Base-by-base conservation (phyloP, 257 asterid species). In the Penstemon barbatus region DNA sequence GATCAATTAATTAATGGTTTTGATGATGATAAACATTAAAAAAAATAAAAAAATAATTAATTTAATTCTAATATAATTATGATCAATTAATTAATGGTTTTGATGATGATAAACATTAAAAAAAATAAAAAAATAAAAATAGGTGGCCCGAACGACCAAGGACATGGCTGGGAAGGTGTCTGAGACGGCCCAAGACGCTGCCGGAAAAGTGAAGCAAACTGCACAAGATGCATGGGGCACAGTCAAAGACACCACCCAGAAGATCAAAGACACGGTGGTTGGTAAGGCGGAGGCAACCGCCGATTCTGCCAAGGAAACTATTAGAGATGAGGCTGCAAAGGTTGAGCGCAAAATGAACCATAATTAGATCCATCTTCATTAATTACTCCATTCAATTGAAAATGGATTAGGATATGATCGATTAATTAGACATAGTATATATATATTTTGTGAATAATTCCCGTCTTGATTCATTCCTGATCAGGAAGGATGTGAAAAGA, bases 211-310 rank as follows among this genome's bases (percentile, higher is more conserved):
- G 50, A 87, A 84, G 83, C 81, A 87, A 37, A 80, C 81, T 0
- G 91, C 86, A 1, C 80, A 78, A 57, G 91, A 78, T 0, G 92
- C 90, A 0, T 85, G 90, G 90, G 90, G 64, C 6, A 42, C 87
- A 0, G 87, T 81, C 1, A 85, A 79, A 68, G 92, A 79, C 33
- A 81, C 88, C 33, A 73, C 85, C 2, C 79, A 83, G 25, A 85
- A 87, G 69, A 72, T 90, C 56, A 90, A 86, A 74, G 89, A 90
- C 12, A 80, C 80, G 5, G 87, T 83, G 71, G 82, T 25, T 0
- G 85, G 83, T 3, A 79, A 76, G 79, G 82, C 82, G 5, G 97
- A 87, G 50, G 84, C 82, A 41, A 25, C 96, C 50, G 59, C 82
- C 46, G 74, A 72, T 25, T n/a, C 33, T 8, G 65, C 72, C 0